Evolutionary conservation across 768 basidiomycete genomes (phyloP), one percentile per base, ranked within the genome.

Genomic region (Lactarius psammicola): DNA sequence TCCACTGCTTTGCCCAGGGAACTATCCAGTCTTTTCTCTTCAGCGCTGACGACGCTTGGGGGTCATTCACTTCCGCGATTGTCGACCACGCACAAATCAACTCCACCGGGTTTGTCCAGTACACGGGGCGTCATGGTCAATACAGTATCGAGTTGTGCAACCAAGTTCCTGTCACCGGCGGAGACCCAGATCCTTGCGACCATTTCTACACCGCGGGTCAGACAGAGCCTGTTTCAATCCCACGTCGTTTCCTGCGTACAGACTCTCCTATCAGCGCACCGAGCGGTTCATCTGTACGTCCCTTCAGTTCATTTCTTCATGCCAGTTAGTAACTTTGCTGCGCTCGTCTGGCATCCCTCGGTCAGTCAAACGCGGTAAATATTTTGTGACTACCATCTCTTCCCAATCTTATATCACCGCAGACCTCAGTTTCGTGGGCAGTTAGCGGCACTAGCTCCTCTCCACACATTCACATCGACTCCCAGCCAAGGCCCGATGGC

Each of bases 1-100:
- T 83, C 55, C 80, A 82, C 68, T 85, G 83, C 70, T 78, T 85
- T 57, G 74, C 79, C 11, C 84, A 85, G 65, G 84, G 81, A 63
- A 73, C 82, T 62, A 73, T 85, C 40, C 83, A 83, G 70, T 79
- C 83, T 1, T 73, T 82, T 20, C 76, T 85, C 13, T 82, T 77
- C 71, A 76, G 75, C 26, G 65, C 81, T 70, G 84, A 87, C 69
- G 69, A 76, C 8, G 72, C 78, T 31, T 81, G 80, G 67, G 70
- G 72, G 59, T 63, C 69, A 2, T 68, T 84, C 34, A 72, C 81
- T 15, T 70, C 74, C 28, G 69, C 70, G 11, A 79, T 86, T 63
- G 76, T 80, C 23, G 55, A 72, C 6, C 70, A 72, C 0, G 81
- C 77, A 2, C 60, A 74, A 3, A 77, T 84, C 30, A 77, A 80